Base-by-base conservation (phyloP, 805 yeast species). In the Schwanniomyces occidentalis region DNA sequence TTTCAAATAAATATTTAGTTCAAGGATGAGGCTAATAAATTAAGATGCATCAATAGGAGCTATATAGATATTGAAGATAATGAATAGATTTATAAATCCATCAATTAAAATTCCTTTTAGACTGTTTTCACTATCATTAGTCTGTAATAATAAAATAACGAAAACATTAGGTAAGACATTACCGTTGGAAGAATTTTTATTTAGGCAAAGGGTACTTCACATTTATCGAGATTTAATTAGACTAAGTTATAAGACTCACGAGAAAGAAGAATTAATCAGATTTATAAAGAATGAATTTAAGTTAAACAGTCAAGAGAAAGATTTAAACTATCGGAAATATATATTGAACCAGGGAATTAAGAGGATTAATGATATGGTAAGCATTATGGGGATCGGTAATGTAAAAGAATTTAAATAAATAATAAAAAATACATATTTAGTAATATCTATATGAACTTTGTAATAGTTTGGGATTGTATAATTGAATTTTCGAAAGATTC, bases 121-220 rank as follows among this genome's bases (percentile, higher is more conserved):
- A n/a, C n/a, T n/a, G n/a, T n/a, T n/a, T n/a, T n/a, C n/a, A n/a
- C n/a, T n/a, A n/a, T n/a, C n/a, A n/a, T n/a, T n/a, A n/a, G n/a
- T n/a, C n/a, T n/a, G n/a, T n/a, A n/a, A n/a, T n/a, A n/a, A n/a
- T n/a, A n/a, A n/a, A 7, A 20, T 7, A 32, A 25, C 15, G 9
- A 9, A 24, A 10, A 32, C 26, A 15, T 29, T 42, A 27, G 46
- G 48, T 2, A 41, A 31, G 12, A 40, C 54, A 1, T 34, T 63
- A 14, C 48, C 67, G 5, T 45, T 68, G 4, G 71, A 68, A 27
- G 73, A 68, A 37, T 68, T 68, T 37, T 33, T 68, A 21, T 66
- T 68, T 34, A 54, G 71, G 12, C 60, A 51, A 29, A 56, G 57
- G 36, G 54, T 68, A 10, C 46, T 52, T n/a, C 40, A 48, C 8